phyloP scores from a whole-genome alignment of 116 monocot species.

The Zostera marina region DNA sequence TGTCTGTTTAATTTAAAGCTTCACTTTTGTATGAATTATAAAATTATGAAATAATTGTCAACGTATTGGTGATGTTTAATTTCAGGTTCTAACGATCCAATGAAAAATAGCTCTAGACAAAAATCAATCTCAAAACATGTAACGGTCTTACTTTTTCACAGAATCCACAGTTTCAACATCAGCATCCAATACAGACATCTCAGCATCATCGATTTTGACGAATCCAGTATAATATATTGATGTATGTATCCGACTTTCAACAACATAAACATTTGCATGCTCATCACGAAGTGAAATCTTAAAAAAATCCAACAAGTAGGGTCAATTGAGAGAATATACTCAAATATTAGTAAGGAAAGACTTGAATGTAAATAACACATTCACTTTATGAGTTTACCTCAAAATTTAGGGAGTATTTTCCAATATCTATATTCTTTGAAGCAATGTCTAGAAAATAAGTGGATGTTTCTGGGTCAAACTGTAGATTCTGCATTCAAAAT shows the following conservation, averaged over 20 bases:
- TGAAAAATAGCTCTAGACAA: not conserved
- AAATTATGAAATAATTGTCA: too few species aligned
- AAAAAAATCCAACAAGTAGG: constrained; percentile 2
- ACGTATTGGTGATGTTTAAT: too few species aligned
- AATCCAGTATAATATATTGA: constrained; percentile 44
- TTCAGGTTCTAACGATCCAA: too few species aligned
- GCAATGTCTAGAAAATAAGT: constrained; percentile 58
- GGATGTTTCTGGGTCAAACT: constrained; percentile 54
- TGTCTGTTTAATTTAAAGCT: too few species aligned
- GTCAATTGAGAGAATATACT: not conserved
- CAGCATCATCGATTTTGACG: constrained; percentile 64
- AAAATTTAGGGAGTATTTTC: constrained; percentile 68
- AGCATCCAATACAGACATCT: constrained; percentile 58
- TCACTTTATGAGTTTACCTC: too few species aligned
- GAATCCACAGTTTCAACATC: constrained; percentile 43
- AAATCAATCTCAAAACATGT: not conserved
- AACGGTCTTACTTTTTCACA: constrained; percentile 34
- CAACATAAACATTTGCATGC: constrained; percentile 34
- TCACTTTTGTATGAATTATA: too few species aligned
- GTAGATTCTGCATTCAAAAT: constrained; percentile 37
- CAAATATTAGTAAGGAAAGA: not conserved
- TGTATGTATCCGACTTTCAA: constrained; percentile 26
- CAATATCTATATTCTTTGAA: constrained; percentile 65
- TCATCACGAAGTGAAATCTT: constrained; percentile 69
- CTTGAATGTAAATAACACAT: not conserved